Percentiles rank a stretch among this genome's conserved stretches.
Conservation (phyloP, 164 flowering plant species). For the Santalum album region DNA sequence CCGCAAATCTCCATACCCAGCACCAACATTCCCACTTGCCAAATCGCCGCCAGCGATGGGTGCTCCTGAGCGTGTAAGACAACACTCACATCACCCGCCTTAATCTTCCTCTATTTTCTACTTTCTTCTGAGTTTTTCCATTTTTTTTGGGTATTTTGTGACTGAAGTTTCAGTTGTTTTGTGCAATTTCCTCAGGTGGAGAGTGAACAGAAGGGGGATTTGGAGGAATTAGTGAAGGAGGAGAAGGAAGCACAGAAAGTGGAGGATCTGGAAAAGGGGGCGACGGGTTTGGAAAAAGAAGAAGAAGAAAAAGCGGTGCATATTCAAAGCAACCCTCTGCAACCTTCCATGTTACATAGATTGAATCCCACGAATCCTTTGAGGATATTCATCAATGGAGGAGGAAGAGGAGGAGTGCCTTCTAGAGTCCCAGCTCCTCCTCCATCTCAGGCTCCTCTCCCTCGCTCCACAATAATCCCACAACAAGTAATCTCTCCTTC, state of each 20-base stretch:
- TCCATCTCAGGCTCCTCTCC: slow-evolving; percentile 18
- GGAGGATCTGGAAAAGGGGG: too few relatives aligned
- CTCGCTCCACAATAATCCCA: slow-evolving; percentile 36
- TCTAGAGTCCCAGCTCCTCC: slow-evolving; percentile 25
- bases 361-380: slow-evolving; percentile 59
- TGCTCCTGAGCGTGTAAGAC: slow-evolving; percentile 5
- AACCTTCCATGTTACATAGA: slow-evolving; percentile 30
- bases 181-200: neutral
- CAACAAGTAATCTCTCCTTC: slow-evolving; percentile 7
- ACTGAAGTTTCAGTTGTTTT: neutral
- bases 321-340: slow-evolving; percentile 5
- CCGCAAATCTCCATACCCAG: too few relatives aligned
- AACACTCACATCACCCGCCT: neutral
- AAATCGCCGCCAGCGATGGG: slow-evolving; percentile 6
- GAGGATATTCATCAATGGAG: slow-evolving; percentile 35
- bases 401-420: slow-evolving; percentile 13
- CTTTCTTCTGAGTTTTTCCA: neutral
- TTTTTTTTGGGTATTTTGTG: neutral
- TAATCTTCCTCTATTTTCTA: neutral
- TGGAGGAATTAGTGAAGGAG: slow-evolving; percentile 17
- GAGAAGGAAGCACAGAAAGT: too few relatives aligned
- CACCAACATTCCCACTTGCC: too few relatives aligned
- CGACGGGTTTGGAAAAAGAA: slow-evolving; percentile 13
- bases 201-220: neutral
- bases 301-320: slow-evolving; percentile 7